phyloP scores from a whole-genome alignment of 2,329 filamentous ascomycete genomes.

The Gaeumannomyces tritici region DNA sequence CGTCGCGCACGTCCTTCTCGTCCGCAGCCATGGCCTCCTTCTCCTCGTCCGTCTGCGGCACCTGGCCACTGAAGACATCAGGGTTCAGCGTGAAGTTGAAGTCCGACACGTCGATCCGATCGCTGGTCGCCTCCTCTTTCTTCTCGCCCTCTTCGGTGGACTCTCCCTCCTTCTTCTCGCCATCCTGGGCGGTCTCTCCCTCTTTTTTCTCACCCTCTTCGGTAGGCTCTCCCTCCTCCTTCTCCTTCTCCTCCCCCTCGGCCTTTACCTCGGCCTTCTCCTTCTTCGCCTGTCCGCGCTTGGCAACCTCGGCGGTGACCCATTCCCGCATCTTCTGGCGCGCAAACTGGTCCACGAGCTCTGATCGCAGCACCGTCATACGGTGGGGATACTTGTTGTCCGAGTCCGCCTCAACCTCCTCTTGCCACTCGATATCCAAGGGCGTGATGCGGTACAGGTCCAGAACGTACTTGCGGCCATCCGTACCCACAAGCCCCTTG shows the following conservation, averaged over 20 bases:
- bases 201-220: constrained; percentile 20
- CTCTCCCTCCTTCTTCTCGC: constrained; percentile 18
- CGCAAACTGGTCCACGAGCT: constrained; percentile 80
- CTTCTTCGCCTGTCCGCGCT: constrained; percentile 38
- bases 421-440: constrained; percentile 82
- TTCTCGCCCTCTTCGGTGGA: constrained; percentile 6
- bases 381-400: constrained; percentile 72
- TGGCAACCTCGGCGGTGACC: constrained; percentile 68
- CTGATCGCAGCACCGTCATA: constrained; percentile 88
- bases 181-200: constrained; percentile 15
- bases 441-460: constrained; percentile 93
- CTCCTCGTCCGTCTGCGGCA: constrained; percentile 82
- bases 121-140: constrained; percentile 36
- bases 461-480: constrained; percentile 94
- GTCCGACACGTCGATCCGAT: constrained; percentile 74
- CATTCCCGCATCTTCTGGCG: constrained; percentile 83
- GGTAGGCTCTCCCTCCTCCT: constrained; percentile 17
- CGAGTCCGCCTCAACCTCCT: constrained; percentile 50
- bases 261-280: constrained; percentile 16
- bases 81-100: constrained; percentile 89
- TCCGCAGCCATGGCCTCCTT: constrained; percentile 75
- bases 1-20: constrained; percentile 78
- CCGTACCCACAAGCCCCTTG: constrained; percentile 93
- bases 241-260: constrained; percentile 15
- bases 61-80: constrained; percentile 88